A percentile compares a stretch with the other conserved stretches of the same genome.
phyloP scores from a whole-genome alignment of 345 rosid species.

The Cardamine resedifolia region DNA sequence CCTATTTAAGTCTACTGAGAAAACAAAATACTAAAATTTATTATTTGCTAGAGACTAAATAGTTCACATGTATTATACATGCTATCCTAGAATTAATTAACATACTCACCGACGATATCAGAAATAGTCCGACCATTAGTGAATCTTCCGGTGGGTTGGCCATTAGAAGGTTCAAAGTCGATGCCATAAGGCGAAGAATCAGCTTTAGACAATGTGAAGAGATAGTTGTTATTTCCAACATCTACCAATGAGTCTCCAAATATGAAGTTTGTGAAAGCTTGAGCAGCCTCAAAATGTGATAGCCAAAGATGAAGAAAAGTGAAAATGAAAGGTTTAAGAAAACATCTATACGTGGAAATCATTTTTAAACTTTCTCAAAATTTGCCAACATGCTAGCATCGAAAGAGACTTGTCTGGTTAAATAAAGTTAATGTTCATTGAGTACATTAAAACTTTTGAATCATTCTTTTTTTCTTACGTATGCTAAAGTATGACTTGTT shows the following conservation, averaged over 20 bases:
- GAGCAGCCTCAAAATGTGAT: slow-evolving; percentile 11
- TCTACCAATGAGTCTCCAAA: slow-evolving; percentile 73
- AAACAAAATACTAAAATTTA: not conserved
- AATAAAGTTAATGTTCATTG: not conserved
- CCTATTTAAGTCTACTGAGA: not conserved
- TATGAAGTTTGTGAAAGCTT: slow-evolving; percentile 40
- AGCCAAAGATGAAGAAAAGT: slow-evolving; percentile 6
- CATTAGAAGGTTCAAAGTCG: slow-evolving; percentile 69
- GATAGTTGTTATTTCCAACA: slow-evolving; percentile 60
- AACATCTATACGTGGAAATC: not conserved
- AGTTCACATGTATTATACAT: not conserved
- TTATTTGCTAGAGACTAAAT: not conserved
- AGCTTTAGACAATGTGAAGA: slow-evolving; percentile 60
- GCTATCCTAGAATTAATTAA: no score
- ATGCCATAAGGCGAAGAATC: slow-evolving; percentile 68
- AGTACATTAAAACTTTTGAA: slow-evolving; percentile 17
- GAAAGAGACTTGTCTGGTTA: slow-evolving; percentile 22
- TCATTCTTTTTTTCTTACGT: slow-evolving; percentile 25
- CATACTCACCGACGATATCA: slow-evolving; percentile 61
- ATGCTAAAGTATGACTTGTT: slow-evolving; percentile 26
- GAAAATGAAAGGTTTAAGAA: slow-evolving; percentile 4
- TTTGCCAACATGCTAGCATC: not conserved
- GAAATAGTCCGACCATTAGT: slow-evolving; percentile 87
- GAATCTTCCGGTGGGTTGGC: slow-evolving; percentile 70
- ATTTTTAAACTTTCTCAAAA: not conserved